These are phyloP conservation scores for Arachnopeziza araneosa DNA, from an alignment of 2,329 filamentous ascomycete genomes.

Conservation along the genomic window DNA sequence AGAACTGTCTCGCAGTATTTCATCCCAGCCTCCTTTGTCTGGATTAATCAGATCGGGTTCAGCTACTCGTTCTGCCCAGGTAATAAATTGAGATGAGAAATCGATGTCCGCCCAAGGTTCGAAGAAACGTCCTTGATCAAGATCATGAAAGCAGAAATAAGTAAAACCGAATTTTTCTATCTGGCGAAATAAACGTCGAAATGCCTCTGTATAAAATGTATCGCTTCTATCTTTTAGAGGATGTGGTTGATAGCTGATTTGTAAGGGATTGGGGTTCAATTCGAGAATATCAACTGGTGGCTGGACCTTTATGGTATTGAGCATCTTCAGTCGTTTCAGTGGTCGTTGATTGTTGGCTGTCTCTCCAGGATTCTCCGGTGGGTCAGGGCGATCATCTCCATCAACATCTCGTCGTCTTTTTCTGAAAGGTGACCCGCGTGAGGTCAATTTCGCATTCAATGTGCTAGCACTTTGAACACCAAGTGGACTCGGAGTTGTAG, in stretches of 20 bases:
- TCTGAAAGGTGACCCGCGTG: background rate
- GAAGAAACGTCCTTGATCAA: conserved; percentile 10
- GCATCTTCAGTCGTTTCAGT: background rate
- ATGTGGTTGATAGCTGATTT: conserved; percentile 8
- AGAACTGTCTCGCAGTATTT: conserved; percentile 15
- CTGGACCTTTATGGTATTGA: background rate
- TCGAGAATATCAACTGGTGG: background rate
- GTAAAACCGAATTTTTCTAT: conserved; percentile 5
- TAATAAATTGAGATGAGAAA: conserved; percentile 17
- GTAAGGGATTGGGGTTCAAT: background rate
- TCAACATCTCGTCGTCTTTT: background rate
- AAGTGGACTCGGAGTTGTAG: background rate
- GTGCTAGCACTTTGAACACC: background rate
- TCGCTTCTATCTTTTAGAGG: conserved; percentile 16
- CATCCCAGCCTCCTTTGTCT: conserved; percentile 17
- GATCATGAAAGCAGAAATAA: conserved; percentile 10
- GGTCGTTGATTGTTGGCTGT: background rate
- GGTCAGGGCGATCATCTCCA: background rate
- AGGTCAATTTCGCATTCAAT: background rate
- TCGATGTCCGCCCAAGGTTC: conserved; percentile 12
- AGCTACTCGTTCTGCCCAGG: conserved; percentile 18
- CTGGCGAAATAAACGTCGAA: conserved; percentile 11
- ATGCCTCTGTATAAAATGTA: conserved; percentile 16
- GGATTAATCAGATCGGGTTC: conserved; percentile 7
- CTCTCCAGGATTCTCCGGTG: background rate